Evolutionary conservation across 176 grass and related monocot genomes (phyloP).

Genomic region (Hsuehochloa calcarea): DNA sequence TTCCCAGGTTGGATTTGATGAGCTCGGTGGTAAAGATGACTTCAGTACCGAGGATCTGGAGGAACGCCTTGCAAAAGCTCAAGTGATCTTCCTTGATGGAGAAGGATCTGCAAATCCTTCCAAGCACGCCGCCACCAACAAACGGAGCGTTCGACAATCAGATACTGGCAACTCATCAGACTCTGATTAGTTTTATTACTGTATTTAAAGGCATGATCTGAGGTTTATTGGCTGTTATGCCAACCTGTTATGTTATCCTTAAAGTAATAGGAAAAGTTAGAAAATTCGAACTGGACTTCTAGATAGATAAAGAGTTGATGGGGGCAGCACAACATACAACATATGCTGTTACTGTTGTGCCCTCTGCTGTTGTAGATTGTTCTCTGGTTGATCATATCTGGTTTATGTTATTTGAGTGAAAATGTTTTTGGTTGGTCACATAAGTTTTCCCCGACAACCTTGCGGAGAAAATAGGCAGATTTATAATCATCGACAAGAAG

Average conservation of each 20-base stretch:
- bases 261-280: conserved; percentile 2
- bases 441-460: neutral
- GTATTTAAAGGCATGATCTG: neutral
- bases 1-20: conserved; percentile 83
- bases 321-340: neutral
- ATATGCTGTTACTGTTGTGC: neutral
- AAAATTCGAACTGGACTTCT: conserved; percentile 9
- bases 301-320: neutral
- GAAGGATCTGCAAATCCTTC: conserved; percentile 53
- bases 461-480: neutral
- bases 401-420: neutral
- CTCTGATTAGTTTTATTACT: conserved; percentile 55
- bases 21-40: conserved; percentile 87
- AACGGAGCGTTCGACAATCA: conserved; percentile 70
- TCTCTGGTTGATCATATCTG: neutral
- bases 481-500: neutral
- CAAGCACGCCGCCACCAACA: conserved; percentile 30
- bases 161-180: conserved; percentile 63
- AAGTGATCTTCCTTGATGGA: conserved; percentile 75
- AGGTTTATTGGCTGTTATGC: neutral
- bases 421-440: neutral
- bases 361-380: neutral
- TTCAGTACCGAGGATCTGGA: conserved; percentile 84
- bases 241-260: conserved; percentile 18
- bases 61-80: conserved; percentile 69